Evolutionary conservation across 352 stramenopile species (phyloP), one percentile per base, ranked within the genome.

Genomic region (Pythium utonaiense): DNA sequence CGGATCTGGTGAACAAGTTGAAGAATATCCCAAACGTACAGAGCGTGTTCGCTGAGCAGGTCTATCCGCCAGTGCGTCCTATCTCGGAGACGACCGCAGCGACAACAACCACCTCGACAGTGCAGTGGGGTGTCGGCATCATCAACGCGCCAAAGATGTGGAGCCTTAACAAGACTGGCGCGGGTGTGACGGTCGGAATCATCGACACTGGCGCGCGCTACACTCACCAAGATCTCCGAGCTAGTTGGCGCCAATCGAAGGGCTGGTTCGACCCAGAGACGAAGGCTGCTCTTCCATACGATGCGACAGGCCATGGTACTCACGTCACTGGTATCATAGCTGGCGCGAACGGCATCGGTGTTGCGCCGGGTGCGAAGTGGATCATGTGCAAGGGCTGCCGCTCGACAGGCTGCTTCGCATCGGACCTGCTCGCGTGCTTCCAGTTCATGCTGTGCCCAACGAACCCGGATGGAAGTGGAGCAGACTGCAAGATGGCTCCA

Each of bases 381-480:
- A 84, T 89, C 16, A 66, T 67, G 17, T 89, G 77, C 62, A 82
- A 83, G 40, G 79, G 73, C 0, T 87, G 75, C 55, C 62, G 71
- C 19, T 54, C 65, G 8, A 60, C 69, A 5, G 73, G 69, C 6
- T 86, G 76, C 67, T 70, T 69, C 22, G 64, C 65, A 31, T 71
- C 77, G 10, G 74, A 83, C 51, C 31, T 89, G 21, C 44, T 86
- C 14, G 67, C 65, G 8, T 89, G 79, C 47, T 77, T 82, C 49
- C 74, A 89, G 62, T 89, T 86, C 54, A 86, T 91, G 78, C 42
- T 78, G 53, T 91, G 81, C 31, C 81, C 81, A 1, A 85, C 81
- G 10, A 74, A 62, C 10, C 47, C 73, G 3, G 68, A 75, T 36
- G 78, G 78, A 4, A 42, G 28, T 3, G 57, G 24, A 2, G 47